A percentile compares a stretch with the other conserved stretches of the same genome.
Evolutionary conservation across 495 filamentous ascomycete genomes (phyloP).

Genomic region (Neurospora tetrasperma): DNA sequence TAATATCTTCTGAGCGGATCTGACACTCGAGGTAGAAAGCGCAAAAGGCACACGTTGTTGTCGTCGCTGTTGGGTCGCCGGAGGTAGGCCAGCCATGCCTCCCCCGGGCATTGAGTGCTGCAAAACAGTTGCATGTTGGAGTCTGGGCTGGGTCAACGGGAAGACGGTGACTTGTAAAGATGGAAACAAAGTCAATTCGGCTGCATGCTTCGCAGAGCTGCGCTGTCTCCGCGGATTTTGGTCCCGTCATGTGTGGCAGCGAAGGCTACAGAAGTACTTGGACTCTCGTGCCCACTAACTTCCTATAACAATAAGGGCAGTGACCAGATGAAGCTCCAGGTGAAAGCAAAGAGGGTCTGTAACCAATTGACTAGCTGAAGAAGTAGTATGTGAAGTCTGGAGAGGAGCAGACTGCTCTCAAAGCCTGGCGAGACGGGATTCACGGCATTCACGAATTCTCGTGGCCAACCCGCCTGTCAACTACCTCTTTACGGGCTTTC

Average conservation of each 20-base stretch:
- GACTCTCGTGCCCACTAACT: too few relatives aligned
- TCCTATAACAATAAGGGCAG: too few relatives aligned
- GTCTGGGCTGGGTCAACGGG: too few relatives aligned
- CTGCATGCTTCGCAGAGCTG: not conserved
- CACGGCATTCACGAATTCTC: too few relatives aligned
- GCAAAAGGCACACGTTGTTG: not conserved
- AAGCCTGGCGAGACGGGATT: too few relatives aligned
- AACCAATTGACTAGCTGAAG: too few relatives aligned
- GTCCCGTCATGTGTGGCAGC: not conserved
- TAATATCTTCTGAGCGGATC: not conserved
- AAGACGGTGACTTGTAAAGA: not conserved
- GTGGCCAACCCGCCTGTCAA: too few relatives aligned
- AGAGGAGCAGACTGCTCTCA: too few relatives aligned
- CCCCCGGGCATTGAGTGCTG: not conserved
- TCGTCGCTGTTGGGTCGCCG: not conserved
- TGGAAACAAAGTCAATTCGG: not conserved
- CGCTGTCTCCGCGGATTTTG: not conserved
- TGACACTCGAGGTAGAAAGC: not conserved
- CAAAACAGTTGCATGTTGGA: not conserved
- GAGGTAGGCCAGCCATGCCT: not conserved
- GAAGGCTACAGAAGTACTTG: not conserved
- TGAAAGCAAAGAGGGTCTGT: too few relatives aligned
- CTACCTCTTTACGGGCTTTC: too few relatives aligned
- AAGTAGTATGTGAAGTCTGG: too few relatives aligned
- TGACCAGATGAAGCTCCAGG: not conserved